Evolutionary conservation across 257 asterid species (phyloP).

Genomic region (Nicotiana benthamiana): DNA sequence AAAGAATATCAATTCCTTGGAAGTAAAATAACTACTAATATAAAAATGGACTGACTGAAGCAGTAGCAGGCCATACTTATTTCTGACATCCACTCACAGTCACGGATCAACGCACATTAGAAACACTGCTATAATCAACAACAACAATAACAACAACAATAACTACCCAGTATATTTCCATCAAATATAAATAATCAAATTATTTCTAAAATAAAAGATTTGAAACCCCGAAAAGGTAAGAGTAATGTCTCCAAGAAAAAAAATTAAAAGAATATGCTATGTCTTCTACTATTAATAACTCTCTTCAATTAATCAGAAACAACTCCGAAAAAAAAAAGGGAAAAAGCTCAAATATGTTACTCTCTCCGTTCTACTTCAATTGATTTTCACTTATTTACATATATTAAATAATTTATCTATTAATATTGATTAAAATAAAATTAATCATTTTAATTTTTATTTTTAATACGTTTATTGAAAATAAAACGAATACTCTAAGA

Average conservation of each 20-base stretch:
- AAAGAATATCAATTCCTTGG: neutral
- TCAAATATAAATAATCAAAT: constrained; percentile 1
- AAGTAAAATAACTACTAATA: neutral
- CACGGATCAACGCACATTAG: neutral
- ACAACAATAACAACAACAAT: no score
- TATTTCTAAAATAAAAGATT: neutral
- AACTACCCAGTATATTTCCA: no score
- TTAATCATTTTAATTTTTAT: no score
- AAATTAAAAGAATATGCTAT: neutral
- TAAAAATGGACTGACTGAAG: neutral
- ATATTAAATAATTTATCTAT: accelerated
- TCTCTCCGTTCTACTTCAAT: no score
- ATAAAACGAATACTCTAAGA: no score
- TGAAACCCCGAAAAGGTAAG: neutral
- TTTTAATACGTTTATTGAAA: no score
- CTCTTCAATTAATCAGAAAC: neutral
- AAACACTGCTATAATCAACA: neutral
- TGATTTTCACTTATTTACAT: no score
- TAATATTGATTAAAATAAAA: no score
- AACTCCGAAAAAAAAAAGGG: neutral
- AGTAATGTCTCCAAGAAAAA: neutral
- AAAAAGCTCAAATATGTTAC: no score
- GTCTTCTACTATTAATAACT: neutral
- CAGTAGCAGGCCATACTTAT: neutral
- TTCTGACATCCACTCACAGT: neutral